These are phyloP conservation scores for Dissophora ornata DNA, from an alignment of 192 early-diverging fungal species.

Conservation along the genomic window DNA sequence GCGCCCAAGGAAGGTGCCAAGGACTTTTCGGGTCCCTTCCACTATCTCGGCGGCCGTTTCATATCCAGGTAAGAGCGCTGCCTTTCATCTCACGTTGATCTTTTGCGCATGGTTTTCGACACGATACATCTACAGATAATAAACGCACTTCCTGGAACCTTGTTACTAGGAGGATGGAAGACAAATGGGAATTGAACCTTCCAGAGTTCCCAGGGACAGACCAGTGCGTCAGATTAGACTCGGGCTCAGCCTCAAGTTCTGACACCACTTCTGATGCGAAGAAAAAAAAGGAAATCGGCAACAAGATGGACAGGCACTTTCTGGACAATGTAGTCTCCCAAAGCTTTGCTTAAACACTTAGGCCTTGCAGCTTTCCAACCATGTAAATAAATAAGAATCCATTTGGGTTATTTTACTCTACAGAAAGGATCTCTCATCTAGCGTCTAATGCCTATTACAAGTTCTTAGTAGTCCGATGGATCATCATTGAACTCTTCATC, in stretches of 20 bases:
- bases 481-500: slow-evolving; percentile 20
- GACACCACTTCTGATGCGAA: not conserved
- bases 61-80: slow-evolving; percentile 73
- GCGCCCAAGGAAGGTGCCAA: slow-evolving; percentile 86
- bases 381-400: slow-evolving; percentile 6
- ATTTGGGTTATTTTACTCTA: too few species aligned
- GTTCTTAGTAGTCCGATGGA: slow-evolving; percentile 20
- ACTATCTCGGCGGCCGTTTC: slow-evolving; percentile 93
- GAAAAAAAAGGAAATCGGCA: not conserved
- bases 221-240: slow-evolving; percentile 65
- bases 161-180: slow-evolving; percentile 71
- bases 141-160: not conserved
- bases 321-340: slow-evolving; percentile 25
- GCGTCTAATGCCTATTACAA: too few species aligned
- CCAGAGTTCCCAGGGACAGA: slow-evolving; percentile 78
- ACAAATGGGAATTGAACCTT: slow-evolving; percentile 72
- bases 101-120: too few species aligned
- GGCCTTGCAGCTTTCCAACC: too few species aligned
- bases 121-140: too few species aligned
- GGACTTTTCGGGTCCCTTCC: slow-evolving; percentile 75
- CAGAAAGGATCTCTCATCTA: too few species aligned
- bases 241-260: not conserved
- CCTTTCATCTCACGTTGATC: too few species aligned
- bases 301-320: slow-evolving; percentile 22
- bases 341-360: slow-evolving; percentile 18